Percentiles rank a stretch among this genome's conserved stretches.
These are phyloP conservation scores for Rhodocollybia butyracea DNA, from an alignment of 768 basidiomycete genomes.

Conservation along the genomic window DNA sequence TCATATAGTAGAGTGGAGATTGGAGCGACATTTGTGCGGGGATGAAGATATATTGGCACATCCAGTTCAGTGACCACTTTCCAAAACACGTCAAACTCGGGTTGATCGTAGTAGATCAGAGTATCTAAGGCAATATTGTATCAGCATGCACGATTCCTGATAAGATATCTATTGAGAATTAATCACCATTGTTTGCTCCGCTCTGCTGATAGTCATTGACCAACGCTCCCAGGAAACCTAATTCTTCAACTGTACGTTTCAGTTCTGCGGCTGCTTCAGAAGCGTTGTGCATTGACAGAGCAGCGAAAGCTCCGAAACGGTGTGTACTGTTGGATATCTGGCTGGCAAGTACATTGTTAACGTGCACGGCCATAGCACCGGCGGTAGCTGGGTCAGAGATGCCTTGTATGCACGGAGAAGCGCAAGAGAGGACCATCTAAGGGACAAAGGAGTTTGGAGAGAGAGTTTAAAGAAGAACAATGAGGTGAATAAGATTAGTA, in stretches of 20 bases:
- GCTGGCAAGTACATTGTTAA: constrained; percentile 27
- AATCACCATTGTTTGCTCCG: constrained; percentile 17
- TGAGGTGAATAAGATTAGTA: too few species aligned
- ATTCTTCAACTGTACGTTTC: constrained; percentile 32
- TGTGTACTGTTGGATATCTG: constrained; percentile 4
- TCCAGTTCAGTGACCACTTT: constrained; percentile 2
- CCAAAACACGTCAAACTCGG: constrained; percentile 7
- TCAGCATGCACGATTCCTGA: not conserved
- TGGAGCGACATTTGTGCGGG: not conserved
- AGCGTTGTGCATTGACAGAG: constrained; percentile 43
- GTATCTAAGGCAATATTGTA: not conserved
- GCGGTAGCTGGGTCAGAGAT: constrained; percentile 6
- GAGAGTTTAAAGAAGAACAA: too few species aligned
- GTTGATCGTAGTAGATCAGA: constrained; percentile 4
- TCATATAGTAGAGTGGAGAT: not conserved
- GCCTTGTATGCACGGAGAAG: constrained; percentile 18
- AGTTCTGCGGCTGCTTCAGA: constrained; percentile 36
- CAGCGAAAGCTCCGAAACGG: constrained; percentile 38
- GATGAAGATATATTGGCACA: constrained; percentile 8
- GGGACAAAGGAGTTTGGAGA: too few species aligned
- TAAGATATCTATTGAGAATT: not conserved
- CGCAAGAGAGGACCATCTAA: constrained; percentile 11
- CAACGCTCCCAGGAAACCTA: constrained; percentile 39
- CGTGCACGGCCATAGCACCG: constrained; percentile 25
- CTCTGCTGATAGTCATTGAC: constrained; percentile 46